Percentiles rank a stretch among this genome's conserved stretches.
Evolutionary conservation across 306 rosid species (phyloP).

Genomic region (Vicia faba): DNA sequence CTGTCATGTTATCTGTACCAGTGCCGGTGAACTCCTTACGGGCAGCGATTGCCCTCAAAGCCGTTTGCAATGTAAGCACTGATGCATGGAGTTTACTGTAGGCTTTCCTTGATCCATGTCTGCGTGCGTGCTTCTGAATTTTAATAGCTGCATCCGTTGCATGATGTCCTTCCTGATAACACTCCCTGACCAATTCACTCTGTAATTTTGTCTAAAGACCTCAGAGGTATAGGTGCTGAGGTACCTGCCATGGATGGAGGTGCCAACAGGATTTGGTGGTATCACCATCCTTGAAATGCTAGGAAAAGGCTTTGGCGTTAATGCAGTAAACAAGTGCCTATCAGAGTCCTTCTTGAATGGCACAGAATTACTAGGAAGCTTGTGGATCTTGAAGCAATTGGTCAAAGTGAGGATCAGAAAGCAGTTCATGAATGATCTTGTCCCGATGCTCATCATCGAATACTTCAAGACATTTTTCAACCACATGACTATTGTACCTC

Average conservation of each 20-base stretch:
- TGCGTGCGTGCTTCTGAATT: slow-evolving; percentile 76
- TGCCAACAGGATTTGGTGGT: slow-evolving; percentile 58
- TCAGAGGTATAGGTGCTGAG: slow-evolving; percentile 42
- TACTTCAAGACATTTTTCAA: slow-evolving; percentile 60
- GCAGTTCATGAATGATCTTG: slow-evolving; percentile 50
- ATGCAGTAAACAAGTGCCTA: slow-evolving; percentile 63
- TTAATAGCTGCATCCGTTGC: slow-evolving; percentile 77
- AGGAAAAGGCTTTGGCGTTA: slow-evolving; percentile 54
- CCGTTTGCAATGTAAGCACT: slow-evolving; percentile 78
- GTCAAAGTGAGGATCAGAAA: slow-evolving; percentile 51
- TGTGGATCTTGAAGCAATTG: slow-evolving; percentile 66
- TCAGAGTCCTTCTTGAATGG: slow-evolving; percentile 50
- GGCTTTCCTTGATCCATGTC: slow-evolving; percentile 59
- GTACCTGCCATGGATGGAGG: slow-evolving; percentile 57
- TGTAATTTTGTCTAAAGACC: slow-evolving; percentile 38
- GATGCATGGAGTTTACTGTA: slow-evolving; percentile 62
- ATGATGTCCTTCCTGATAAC: slow-evolving; percentile 68
- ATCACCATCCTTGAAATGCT: slow-evolving; percentile 62
- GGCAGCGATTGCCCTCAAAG: slow-evolving; percentile 84
- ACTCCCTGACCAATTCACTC: slow-evolving; percentile 47
- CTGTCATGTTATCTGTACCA: too few relatives aligned
- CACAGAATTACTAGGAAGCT: slow-evolving; percentile 49
- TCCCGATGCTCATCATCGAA: slow-evolving; percentile 46
- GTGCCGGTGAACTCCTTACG: slow-evolving; percentile 69
- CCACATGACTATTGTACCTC: slow-evolving; percentile 77